Percentiles rank a stretch among this genome's conserved stretches.
Evolutionary conservation across 768 basidiomycete species (phyloP).

Genomic region (Amanita rimosa): DNA sequence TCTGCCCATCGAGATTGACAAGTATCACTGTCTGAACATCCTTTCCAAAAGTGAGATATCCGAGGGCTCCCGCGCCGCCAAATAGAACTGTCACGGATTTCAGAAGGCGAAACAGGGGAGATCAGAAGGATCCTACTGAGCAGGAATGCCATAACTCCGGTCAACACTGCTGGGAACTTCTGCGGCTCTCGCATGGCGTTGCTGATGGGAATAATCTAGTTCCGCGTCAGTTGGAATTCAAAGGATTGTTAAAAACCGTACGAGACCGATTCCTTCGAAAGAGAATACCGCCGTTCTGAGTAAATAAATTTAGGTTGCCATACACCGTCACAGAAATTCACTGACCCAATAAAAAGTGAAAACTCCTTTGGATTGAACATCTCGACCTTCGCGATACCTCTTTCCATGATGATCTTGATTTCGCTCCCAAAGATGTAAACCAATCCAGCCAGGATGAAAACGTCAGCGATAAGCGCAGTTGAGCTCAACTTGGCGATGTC

Average conservation of each 20-base stretch:
- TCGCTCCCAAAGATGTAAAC: constrained; percentile 88
- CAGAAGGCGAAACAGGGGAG: constrained; percentile 1
- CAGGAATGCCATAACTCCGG: constrained; percentile 86
- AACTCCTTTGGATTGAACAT: constrained; percentile 87
- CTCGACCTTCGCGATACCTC: constrained; percentile 70
- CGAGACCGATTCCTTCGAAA: constrained; percentile 94
- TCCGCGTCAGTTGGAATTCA: constrained; percentile 1
- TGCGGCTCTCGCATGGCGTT: constrained; percentile 94
- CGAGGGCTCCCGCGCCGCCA: constrained; percentile 77
- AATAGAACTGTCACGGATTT: constrained; percentile 49
- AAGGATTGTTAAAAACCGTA: constrained; percentile 21
- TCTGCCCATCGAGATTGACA: constrained; percentile 79
- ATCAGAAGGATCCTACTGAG: constrained; percentile 33
- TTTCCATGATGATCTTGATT: constrained; percentile 46
- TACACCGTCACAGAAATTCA: constrained; percentile 4
- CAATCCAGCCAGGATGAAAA: constrained; percentile 83
- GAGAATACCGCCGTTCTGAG: constrained; percentile 92
- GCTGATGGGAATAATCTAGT: constrained; percentile 84
- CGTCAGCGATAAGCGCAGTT: constrained; percentile 88
- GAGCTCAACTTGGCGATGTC: constrained; percentile 93
- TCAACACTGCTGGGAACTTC: constrained; percentile 82
- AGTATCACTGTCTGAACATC: constrained; percentile 89
- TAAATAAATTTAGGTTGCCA: not conserved
- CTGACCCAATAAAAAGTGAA: constrained; percentile 85
- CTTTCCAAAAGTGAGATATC: constrained; percentile 82